Evolutionary conservation across 768 basidiomycete species (phyloP).

Genomic region (Boletus sp.): DNA sequence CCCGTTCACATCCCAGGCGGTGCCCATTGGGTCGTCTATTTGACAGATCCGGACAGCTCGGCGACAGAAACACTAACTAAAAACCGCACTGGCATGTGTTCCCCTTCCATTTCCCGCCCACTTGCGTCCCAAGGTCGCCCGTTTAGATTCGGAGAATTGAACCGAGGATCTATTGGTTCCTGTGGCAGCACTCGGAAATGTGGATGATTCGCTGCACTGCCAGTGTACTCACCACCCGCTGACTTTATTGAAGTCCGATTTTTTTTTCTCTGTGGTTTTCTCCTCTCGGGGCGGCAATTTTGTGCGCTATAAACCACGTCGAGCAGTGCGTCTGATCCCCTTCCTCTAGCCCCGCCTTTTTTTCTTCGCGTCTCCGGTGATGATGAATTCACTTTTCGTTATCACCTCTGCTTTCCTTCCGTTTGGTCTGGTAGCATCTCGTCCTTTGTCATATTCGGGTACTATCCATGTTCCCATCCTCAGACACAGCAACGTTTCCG

Average conservation of each 20-base stretch:
- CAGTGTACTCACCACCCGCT: background rate
- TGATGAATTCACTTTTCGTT: slow-evolving; percentile 25
- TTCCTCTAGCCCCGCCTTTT: background rate
- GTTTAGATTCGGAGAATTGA: background rate
- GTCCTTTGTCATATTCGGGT: slow-evolving; percentile 20
- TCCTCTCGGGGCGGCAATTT: too few species aligned
- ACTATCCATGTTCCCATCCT: slow-evolving; percentile 46
- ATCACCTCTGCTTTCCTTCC: slow-evolving; percentile 28
- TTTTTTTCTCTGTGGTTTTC: too few species aligned
- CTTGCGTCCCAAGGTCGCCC: background rate
- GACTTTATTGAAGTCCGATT: background rate
- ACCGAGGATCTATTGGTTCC: background rate
- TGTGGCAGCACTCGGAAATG: background rate
- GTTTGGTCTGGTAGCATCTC: slow-evolving; percentile 20
- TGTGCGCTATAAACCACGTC: background rate
- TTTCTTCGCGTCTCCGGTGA: background rate
- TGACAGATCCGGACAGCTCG: background rate
- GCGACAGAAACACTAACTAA: background rate
- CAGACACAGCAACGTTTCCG: slow-evolving; percentile 25
- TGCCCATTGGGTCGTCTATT: background rate
- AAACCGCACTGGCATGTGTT: background rate
- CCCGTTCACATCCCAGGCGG: background rate
- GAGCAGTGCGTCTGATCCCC: background rate
- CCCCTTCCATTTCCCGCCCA: background rate
- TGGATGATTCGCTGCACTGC: background rate